Percentiles rank a stretch among this genome's conserved stretches.
Evolutionary conservation across 75 land plant species (phyloP).

Genomic region (Larix kaempferi): DNA sequence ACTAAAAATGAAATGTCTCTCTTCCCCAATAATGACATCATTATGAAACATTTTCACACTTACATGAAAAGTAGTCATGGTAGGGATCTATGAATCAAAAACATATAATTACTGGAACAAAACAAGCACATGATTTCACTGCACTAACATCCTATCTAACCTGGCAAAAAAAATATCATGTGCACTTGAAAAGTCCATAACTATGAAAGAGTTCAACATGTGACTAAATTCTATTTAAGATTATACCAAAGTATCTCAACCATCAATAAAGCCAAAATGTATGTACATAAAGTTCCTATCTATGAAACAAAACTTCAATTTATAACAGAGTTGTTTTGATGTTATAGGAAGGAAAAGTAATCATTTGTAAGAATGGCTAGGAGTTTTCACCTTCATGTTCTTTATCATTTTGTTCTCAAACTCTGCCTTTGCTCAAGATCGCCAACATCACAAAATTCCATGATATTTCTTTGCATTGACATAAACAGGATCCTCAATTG

Average conservation of each 20-base stretch:
- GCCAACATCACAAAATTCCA: slow-evolving; percentile 68
- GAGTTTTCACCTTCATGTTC: slow-evolving; percentile 43
- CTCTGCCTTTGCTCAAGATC: slow-evolving; percentile 82
- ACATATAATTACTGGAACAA: too few species aligned
- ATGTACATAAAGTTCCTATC: not conserved
- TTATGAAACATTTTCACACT: too few species aligned
- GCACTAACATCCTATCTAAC: too few species aligned
- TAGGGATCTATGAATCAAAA: too few species aligned
- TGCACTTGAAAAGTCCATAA: too few species aligned
- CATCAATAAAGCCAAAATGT: not conserved
- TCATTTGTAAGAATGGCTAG: not conserved
- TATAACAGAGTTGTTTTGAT: not conserved
- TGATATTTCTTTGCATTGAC: slow-evolving; percentile 91
- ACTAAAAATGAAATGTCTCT: too few species aligned
- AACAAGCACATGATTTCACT: too few species aligned
- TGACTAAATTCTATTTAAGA: not conserved
- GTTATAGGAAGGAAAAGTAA: not conserved
- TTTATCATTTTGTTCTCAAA: slow-evolving; percentile 61
- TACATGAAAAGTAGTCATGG: too few species aligned
- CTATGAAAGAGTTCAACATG: too few species aligned
- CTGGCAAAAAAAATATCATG: too few species aligned
- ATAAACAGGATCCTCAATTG: slow-evolving; percentile 82
- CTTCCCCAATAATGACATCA: too few species aligned
- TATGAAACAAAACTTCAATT: not conserved
- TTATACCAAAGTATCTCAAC: slow-evolving; percentile 1